Conservation (phyloP, 306 rosid species). For the Cyclanthera cordifolia region DNA sequence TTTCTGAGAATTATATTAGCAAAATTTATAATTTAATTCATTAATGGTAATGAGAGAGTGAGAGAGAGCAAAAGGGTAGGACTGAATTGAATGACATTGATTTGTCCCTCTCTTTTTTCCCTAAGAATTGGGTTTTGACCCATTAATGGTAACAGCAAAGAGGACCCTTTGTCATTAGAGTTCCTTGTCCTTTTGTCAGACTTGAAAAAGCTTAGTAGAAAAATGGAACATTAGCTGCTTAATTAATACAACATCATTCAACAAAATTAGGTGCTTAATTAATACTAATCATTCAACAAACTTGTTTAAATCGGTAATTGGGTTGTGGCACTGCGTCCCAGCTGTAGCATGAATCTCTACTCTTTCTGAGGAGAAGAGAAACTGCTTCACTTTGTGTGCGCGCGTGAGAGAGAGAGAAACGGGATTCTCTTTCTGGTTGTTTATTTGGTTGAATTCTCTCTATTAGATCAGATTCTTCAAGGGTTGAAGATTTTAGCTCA, state of each 20-base stretch:
- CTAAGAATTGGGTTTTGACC: slow-evolving; percentile 33
- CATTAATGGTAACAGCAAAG: slow-evolving; percentile 27
- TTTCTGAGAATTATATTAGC: no score
- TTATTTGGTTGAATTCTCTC: background rate
- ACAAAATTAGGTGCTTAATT: background rate
- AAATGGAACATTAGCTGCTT: background rate
- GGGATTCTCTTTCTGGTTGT: slow-evolving; percentile 15
- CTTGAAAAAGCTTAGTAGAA: background rate
- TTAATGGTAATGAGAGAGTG: no score
- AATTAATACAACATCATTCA: background rate
- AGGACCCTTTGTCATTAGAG: slow-evolving; percentile 26
- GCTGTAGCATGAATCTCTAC: slow-evolving; percentile 25
- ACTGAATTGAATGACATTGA: background rate
- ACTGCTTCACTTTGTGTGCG: no score
- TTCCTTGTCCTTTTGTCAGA: slow-evolving; percentile 23
- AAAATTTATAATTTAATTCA: no score
- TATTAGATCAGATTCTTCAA: no score
- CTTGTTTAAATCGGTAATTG: slow-evolving; percentile 33
- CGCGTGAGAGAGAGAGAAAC: background rate
- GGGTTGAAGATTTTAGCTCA: slow-evolving; percentile 17
- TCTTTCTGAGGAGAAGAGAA: no score
- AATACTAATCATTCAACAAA: slow-evolving; percentile 1
- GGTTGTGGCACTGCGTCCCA: slow-evolving; percentile 35
- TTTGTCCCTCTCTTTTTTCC: slow-evolving; percentile 16
- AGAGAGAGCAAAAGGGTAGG: background rate